A percentile compares a stretch with the other conserved stretches of the same genome.
These are phyloP conservation scores for Polyrhizophydium stewartii DNA, from an alignment of 371 early-diverging fungal species.

Conservation along the genomic window DNA sequence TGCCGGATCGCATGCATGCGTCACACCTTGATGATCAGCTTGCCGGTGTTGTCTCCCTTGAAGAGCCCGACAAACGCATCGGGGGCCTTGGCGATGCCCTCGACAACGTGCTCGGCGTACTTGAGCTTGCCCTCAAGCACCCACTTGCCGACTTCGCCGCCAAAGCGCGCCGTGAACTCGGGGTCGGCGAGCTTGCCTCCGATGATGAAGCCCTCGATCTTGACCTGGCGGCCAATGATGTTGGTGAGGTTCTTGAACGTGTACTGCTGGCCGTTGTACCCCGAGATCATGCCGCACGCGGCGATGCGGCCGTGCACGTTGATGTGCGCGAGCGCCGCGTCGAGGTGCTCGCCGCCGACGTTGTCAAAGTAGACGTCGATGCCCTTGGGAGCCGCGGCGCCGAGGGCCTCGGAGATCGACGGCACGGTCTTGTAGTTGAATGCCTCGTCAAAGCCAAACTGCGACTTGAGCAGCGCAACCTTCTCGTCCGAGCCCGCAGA, in stretches of 20 bases:
- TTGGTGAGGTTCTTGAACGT: slow-evolving; percentile 45
- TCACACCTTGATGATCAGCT: slow-evolving; percentile 70
- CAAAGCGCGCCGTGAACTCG: slow-evolving; percentile 44
- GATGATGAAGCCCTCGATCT: slow-evolving; percentile 66
- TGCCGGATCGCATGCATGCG: too few relatives aligned
- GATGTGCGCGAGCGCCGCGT: slow-evolving; percentile 52
- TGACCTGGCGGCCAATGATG: slow-evolving; percentile 45
- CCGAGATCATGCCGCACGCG: slow-evolving; percentile 64
- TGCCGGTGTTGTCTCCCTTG: slow-evolving; percentile 81
- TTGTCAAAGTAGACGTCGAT: slow-evolving; percentile 69
- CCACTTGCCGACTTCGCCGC: slow-evolving; percentile 51
- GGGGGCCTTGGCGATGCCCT: slow-evolving; percentile 82
- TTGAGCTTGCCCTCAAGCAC: slow-evolving; percentile 63
- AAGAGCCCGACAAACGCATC: slow-evolving; percentile 69
- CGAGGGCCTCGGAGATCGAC: slow-evolving; percentile 36
- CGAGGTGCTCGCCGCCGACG: slow-evolving; percentile 69
- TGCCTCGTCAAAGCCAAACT: slow-evolving; percentile 65
- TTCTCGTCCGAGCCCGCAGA: slow-evolving; percentile 77
- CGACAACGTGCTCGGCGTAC: slow-evolving; percentile 57
- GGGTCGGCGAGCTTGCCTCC: slow-evolving; percentile 45
- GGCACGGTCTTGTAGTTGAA: slow-evolving; percentile 80
- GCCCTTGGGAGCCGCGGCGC: slow-evolving; percentile 57
- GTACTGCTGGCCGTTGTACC: slow-evolving; percentile 57
- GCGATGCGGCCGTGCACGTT: slow-evolving; percentile 54
- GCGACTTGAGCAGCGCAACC: slow-evolving; percentile 57